These are phyloP conservation scores for Nyssa sinensis DNA, from an alignment of 148 eudicot species.

Conservation along the genomic window DNA sequence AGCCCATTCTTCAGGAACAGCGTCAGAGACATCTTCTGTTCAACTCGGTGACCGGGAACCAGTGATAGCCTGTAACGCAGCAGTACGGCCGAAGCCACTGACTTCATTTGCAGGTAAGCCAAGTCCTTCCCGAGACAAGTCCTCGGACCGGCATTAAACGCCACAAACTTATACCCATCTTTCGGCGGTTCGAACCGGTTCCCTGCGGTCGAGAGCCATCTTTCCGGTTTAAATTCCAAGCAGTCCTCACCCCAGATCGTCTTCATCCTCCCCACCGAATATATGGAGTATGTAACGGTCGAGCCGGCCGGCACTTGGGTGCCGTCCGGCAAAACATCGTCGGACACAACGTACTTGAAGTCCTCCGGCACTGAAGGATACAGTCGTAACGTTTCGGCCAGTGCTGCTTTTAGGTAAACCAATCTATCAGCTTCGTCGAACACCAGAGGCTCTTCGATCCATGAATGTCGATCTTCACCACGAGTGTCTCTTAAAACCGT, in stretches of 20 bases:
- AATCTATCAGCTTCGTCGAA: slow-evolving; percentile 82
- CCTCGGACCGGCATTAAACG: slow-evolving; percentile 93
- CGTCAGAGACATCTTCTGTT: slow-evolving; percentile 85
- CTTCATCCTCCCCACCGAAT: slow-evolving; percentile 83
- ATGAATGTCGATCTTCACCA: slow-evolving; percentile 39
- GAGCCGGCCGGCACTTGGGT: slow-evolving; percentile 73
- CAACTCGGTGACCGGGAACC: slow-evolving; percentile 80
- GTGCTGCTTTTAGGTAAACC: slow-evolving; percentile 71
- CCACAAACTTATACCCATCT: slow-evolving; percentile 78
- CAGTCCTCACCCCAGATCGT: slow-evolving; percentile 88
- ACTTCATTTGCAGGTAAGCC: slow-evolving; percentile 91
- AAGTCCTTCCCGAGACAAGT: slow-evolving; percentile 86
- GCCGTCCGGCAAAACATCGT: slow-evolving; percentile 85
- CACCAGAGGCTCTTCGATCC: slow-evolving; percentile 61
- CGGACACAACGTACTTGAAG: slow-evolving; percentile 67
- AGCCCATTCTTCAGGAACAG: slow-evolving; percentile 87
- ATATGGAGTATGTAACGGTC: slow-evolving; percentile 79
- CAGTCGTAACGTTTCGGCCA: slow-evolving; percentile 77
- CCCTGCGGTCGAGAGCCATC: slow-evolving; percentile 52
- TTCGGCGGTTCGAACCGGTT: slow-evolving; percentile 65
- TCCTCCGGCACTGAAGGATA: slow-evolving; percentile 91
- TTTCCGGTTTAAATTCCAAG: slow-evolving; percentile 78
- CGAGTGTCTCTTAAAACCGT: slow-evolving; percentile 55
- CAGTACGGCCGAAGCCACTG: slow-evolving; percentile 78
- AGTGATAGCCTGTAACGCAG: slow-evolving; percentile 54